phyloP scores from a whole-genome alignment of 2,329 filamentous ascomycete genomes.

The Triangularia setosa region DNA sequence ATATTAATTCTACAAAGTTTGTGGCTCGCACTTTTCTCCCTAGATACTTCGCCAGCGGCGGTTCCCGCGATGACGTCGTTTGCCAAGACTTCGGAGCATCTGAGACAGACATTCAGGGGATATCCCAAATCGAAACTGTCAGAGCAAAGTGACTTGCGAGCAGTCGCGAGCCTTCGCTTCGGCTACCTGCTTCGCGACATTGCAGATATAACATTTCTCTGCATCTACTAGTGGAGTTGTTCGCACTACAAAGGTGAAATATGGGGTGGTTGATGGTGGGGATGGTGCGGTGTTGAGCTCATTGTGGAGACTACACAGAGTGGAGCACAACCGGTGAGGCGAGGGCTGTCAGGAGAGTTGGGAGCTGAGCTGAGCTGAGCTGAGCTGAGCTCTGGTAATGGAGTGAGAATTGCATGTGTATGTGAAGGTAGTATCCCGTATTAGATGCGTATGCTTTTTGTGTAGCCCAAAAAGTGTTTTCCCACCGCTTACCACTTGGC shows the following conservation, averaged over 20 bases:
- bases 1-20: neutral
- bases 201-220: neutral
- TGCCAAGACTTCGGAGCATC: slow-evolving; percentile 3
- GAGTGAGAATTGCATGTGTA: neutral
- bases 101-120: neutral
- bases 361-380: neutral
- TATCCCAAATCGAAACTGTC: neutral
- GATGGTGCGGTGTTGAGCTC: neutral
- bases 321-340: neutral
- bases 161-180: neutral
- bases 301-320: neutral
- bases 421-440: neutral
- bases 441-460: neutral
- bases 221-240: neutral
- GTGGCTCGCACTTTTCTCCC: neutral
- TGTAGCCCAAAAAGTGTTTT: neutral
- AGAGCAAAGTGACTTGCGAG: neutral
- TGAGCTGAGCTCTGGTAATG: neutral
- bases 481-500: slow-evolving; percentile 48
- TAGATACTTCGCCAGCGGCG: neutral
- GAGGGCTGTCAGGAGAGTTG: neutral
- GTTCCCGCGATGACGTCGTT: slow-evolving; percentile 2
- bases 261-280: neutral
- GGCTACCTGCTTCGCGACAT: neutral
- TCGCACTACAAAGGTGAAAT: neutral